Conservation (phyloP, 371 early-diverging fungal species). For the Mucor plumbeus region DNA sequence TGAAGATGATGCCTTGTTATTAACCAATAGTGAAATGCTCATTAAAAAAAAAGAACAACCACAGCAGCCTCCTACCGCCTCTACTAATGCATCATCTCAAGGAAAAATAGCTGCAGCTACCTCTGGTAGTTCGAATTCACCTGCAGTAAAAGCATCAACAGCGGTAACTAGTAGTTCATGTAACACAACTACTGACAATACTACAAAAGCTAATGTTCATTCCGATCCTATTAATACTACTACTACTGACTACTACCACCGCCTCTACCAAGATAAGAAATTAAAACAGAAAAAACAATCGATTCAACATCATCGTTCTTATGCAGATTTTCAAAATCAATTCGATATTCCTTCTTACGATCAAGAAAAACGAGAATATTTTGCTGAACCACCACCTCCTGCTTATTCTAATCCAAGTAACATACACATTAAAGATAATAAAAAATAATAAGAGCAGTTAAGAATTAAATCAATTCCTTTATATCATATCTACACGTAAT, state of each 20-base stretch:
- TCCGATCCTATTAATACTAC: too few species aligned
- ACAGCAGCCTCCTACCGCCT: not conserved
- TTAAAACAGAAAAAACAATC: slow-evolving; percentile 7
- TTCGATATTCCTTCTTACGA: not conserved
- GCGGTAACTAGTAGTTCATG: not conserved
- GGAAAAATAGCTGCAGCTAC: not conserved
- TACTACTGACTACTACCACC: slow-evolving; percentile 15
- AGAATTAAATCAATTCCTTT: too few species aligned
- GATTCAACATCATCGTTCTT: slow-evolving; percentile 16
- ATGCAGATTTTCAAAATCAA: slow-evolving; percentile 30
- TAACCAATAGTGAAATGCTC: slow-evolving; percentile 6
- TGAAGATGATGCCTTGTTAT: slow-evolving; percentile 11
- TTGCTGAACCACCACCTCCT: slow-evolving; percentile 8
- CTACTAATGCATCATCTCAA: not conserved
- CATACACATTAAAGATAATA: not conserved
- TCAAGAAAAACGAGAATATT: slow-evolving; percentile 7
- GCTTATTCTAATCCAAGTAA: slow-evolving; percentile 4
- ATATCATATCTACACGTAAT: too few species aligned
- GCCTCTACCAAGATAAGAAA: slow-evolving; percentile 12
- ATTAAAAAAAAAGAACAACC: not conserved
- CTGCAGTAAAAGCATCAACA: not conserved
- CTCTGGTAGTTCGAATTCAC: too few species aligned
- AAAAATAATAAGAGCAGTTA: not conserved
- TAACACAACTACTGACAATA: not conserved
- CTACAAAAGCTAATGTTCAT: too few species aligned